Evolutionary conservation across 176 grass and related monocot species (phyloP).

Genomic region (Alopecurus myosuroides): DNA sequence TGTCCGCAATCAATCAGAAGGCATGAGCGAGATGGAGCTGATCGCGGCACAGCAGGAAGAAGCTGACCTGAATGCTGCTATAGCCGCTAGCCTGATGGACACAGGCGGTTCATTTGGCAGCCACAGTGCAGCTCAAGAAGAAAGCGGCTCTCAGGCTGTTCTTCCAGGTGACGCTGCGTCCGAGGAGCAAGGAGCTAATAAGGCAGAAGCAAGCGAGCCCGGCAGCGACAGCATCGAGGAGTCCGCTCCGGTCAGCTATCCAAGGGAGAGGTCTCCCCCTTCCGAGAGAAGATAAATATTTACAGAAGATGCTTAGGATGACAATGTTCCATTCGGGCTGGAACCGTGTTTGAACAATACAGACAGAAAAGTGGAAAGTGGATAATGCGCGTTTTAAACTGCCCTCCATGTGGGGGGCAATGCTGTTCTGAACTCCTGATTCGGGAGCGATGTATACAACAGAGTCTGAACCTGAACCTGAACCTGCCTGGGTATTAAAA

Average conservation of each 20-base stretch:
- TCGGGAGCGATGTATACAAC: conserved; percentile 18
- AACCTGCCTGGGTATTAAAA: conserved; percentile 20
- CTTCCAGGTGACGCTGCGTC: neutral
- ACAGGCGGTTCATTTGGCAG: conserved; percentile 13
- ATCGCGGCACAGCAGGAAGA: conserved; percentile 70
- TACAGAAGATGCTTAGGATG: conserved; percentile 24
- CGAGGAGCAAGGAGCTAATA: conserved; percentile 19
- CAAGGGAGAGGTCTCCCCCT: conserved; percentile 22
- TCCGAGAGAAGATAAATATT: conserved; percentile 21
- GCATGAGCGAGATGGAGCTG: conserved; percentile 58
- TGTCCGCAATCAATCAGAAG: conserved; percentile 8
- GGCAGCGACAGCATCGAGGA: neutral
- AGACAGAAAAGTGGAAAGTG: conserved; percentile 15
- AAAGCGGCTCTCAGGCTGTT: neutral
- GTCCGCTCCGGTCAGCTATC: conserved; percentile 26
- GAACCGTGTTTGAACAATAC: conserved; percentile 32
- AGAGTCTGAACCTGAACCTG: conserved; percentile 32
- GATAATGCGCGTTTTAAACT: conserved; percentile 20
- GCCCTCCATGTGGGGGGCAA: neutral
- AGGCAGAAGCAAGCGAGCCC: conserved; percentile 17
- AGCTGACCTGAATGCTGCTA: conserved; percentile 82
- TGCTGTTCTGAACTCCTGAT: conserved; percentile 7
- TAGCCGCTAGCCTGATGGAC: conserved; percentile 89
- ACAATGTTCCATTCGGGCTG: neutral
- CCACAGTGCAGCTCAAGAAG: neutral